Base-by-base conservation (phyloP, 192 early-diverging fungal genomes). In the Mortierella hygrophila region DNA sequence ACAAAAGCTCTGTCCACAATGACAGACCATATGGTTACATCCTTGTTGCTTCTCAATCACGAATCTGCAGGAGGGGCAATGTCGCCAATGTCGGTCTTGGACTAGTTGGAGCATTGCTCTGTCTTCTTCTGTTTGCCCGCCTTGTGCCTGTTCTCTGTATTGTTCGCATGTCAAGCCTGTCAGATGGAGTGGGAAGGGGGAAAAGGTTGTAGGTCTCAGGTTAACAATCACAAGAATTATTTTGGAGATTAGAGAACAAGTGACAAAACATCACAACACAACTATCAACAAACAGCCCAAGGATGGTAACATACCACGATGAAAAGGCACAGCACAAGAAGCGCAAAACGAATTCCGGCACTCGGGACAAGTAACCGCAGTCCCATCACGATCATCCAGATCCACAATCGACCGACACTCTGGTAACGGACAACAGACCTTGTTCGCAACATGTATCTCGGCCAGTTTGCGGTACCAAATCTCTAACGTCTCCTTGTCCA, bases 41-140 rank as follows among this genome's bases (percentile, higher is more conserved):
- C 84, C 84, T 23, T 81, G 79, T 46, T 86, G 79, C 68, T 86
- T 86, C 71, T 86, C 84, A 20, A 86, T 86, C 71, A 86, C 84
- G 38, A 86, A 86, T 10, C 77, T 79, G 57, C 84, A 86, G 15
- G 84, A 86, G 3, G 84, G 84, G 52, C 84, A 86, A 29, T 86
- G 84, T 37, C 84, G 70, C 84, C 84, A 86, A 29, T 81, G 84
- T 26, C 84, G 78, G 47, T 86, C 84, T 70, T 78, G 78, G 3
- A 86, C 84, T 1, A 86, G 37, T 32, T 72, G 84, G 15, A 79
- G 75, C 84, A 86, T 80, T 32, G 84, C 84, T 18, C 84, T 70
- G 49, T 86, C 84, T 46, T 86, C 84, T 47, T 86, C 84, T n/a
- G 84, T 49, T 4, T 77, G 75, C 1, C 72, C 75, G 5, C 75